Conservation (phyloP, 345 rosid genomes). For the Viola odorata region DNA sequence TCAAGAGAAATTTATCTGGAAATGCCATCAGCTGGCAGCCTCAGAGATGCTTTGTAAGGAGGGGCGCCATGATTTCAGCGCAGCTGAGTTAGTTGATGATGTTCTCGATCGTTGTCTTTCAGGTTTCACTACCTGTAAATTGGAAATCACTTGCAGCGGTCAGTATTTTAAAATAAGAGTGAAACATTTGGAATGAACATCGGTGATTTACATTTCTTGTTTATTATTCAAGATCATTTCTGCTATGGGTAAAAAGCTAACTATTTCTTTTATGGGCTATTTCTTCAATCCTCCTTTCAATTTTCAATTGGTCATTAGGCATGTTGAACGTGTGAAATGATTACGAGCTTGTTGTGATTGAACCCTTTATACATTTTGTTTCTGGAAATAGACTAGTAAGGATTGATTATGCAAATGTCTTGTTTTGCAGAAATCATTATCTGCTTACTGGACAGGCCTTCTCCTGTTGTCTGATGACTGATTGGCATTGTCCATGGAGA, state of each 20-base stretch:
- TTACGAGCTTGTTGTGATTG: too few relatives aligned
- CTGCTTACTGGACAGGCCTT: too few relatives aligned
- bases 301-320: neutral
- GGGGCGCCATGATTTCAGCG: constrained; percentile 75
- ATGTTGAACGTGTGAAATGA: too few relatives aligned
- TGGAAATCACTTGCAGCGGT: neutral
- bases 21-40: constrained; percentile 41
- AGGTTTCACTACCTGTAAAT: constrained; percentile 39
- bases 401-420: too few relatives aligned
- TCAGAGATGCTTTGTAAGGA: constrained; percentile 82
- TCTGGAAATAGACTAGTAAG: too few relatives aligned
- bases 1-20: constrained; percentile 9
- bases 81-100: constrained; percentile 33
- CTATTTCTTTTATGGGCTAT: neutral
- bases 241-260: neutral
- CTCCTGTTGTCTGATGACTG: too few relatives aligned
- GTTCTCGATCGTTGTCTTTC: constrained; percentile 49
- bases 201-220: neutral
- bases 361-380: too few relatives aligned
- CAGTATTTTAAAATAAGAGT: neutral
- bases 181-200: neutral
- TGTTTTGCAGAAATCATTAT: too few relatives aligned
- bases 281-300: neutral
- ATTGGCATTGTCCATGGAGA: too few relatives aligned
- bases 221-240: neutral